Evolutionary conservation across 1,139 yeast genomes (phyloP).

Genomic region (Kodamaea alishanica): DNA sequence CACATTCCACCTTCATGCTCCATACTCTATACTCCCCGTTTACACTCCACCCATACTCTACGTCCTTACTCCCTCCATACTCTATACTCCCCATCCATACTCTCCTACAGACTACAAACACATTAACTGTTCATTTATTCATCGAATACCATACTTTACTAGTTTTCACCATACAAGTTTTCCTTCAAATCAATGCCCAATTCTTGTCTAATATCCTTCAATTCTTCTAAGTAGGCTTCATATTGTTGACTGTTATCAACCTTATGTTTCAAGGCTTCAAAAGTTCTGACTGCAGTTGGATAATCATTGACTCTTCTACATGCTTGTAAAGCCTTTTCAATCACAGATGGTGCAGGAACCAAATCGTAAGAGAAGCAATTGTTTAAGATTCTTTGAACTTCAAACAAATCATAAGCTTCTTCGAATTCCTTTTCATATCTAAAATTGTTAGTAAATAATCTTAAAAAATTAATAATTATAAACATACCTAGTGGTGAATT

Average conservation of each 20-base stretch:
- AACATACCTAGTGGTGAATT: slow-evolving; percentile 74
- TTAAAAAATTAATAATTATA: neutral
- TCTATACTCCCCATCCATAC: no score
- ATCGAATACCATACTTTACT: neutral
- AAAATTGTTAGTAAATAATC: slow-evolving; percentile 24
- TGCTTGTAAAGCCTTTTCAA: slow-evolving; percentile 94
- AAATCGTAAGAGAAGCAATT: slow-evolving; percentile 97
- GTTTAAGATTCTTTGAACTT: slow-evolving; percentile 85
- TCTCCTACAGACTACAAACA: no score
- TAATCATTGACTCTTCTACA: slow-evolving; percentile 98
- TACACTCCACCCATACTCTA: no score
- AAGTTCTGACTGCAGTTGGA: slow-evolving; percentile 98
- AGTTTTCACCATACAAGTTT: slow-evolving; percentile 55
- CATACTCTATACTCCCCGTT: no score
- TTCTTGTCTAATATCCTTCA: slow-evolving; percentile 86
- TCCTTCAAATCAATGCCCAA: slow-evolving; percentile 93
- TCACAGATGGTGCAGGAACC: slow-evolving; percentile 95
- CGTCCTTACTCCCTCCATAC: no score
- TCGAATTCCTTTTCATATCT: slow-evolving; percentile 96
- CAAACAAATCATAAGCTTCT: slow-evolving; percentile 95
- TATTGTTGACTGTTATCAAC: slow-evolving; percentile 93
- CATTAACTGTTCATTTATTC: slow-evolving; percentile 1
- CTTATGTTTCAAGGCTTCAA: slow-evolving; percentile 91
- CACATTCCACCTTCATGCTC: no score
- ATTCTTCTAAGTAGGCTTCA: slow-evolving; percentile 92